Evolutionary conservation across 768 basidiomycete genomes (phyloP), one percentile per base, ranked within the genome.

Genomic region (Paxillus ammoniavirescens): DNA sequence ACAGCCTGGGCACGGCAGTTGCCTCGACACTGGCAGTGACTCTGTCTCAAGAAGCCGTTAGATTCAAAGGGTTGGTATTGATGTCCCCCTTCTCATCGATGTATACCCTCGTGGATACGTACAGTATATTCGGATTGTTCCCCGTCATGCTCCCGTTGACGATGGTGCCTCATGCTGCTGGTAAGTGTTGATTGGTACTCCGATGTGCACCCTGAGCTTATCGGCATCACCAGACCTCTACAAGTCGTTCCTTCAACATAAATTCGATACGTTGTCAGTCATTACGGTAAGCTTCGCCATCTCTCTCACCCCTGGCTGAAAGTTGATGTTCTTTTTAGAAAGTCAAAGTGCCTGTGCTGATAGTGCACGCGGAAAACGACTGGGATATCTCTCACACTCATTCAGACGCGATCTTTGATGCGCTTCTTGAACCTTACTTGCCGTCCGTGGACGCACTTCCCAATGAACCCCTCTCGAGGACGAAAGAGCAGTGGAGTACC

Each of bases 1-100:
- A 95, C 61, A 94, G 91, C 58, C 74, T 98, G 12, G 95, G 95
- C 1, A 94, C 94, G 0, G 93, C 86, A 0, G 88, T 98, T 2
- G 77, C 76, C 8, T 77, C 78, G 12, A 75, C 77, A 26, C 70
- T 82, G 23, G 69, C 75, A 14, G 74, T 77, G 8, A 66, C 77
- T 31, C 75, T 83, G n/a, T 75, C 78, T 5, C 69, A 71, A 30
- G 78, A 79, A 49, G 68, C 65, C 1, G 63, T 75, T 40, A 60
- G 68, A 21, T 75, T 77, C 28, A 71, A 67, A 49, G 83, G 82
- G 8, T 62, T 80, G 3, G 82, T 81, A 4, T 60, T 87, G 4
- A 68, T 84, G 75, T 53, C 64, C 17, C 84, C 86, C 0, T 87
- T 86, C 56, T 81, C 82, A 10, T 80, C 79, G 33, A 75, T 88